phyloP scores from a whole-genome alignment of 805 yeast species.

The Kockiozyma suomiensis region DNA sequence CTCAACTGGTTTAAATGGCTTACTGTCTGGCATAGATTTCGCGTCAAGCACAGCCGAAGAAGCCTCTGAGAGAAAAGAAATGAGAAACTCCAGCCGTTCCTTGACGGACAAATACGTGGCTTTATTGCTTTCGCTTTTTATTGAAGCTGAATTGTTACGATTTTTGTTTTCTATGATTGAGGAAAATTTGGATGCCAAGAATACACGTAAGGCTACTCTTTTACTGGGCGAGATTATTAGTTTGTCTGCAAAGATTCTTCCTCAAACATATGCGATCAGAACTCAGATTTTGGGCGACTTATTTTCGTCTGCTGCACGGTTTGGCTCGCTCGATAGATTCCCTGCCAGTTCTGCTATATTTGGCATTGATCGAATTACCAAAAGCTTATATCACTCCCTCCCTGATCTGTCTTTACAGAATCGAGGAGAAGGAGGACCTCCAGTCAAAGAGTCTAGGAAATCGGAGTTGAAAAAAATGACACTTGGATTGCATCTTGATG shows the following conservation, averaged over 20 bases:
- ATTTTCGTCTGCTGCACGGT: conserved; percentile 36
- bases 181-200: conserved; percentile 46
- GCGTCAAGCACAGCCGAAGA: conserved; percentile 2
- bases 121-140: conserved; percentile 56
- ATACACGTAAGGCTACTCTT: conserved; percentile 60
- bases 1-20: background rate
- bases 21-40: background rate
- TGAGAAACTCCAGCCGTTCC: conserved; percentile 10
- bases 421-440: conserved; percentile 1
- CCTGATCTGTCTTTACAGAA: conserved; percentile 12
- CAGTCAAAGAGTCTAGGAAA: conserved; percentile 9
- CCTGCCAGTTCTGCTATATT: conserved; percentile 48
- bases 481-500: conserved; percentile 56
- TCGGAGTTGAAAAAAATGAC: conserved; percentile 38
- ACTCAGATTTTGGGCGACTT: conserved; percentile 37
- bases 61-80: background rate
- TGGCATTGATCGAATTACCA: conserved; percentile 51
- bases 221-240: conserved; percentile 64
- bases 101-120: conserved; percentile 66
- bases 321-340: conserved; percentile 33
- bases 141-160: conserved; percentile 40
- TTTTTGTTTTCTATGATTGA: conserved; percentile 25
- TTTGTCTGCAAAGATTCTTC: conserved; percentile 58
- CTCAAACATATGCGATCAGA: conserved; percentile 47
- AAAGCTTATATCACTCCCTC: conserved; percentile 34